Evolutionary conservation across 768 basidiomycete species (phyloP), one percentile per base, ranked within the genome.

Genomic region (Tephrocybe sp.): DNA sequence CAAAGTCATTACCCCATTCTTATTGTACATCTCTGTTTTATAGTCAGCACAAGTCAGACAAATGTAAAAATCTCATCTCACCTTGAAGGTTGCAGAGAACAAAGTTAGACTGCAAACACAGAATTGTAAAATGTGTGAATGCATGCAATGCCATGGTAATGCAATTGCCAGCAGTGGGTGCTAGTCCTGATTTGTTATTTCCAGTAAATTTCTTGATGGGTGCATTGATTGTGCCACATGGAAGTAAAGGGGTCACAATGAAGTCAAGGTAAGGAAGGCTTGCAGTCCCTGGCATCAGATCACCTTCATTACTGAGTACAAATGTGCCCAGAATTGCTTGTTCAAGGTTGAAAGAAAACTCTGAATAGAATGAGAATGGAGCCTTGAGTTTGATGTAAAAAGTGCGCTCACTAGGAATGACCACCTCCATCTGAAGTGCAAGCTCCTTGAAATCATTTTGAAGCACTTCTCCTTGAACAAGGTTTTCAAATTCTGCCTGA

Each of bases 151-250:
- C 50, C 12, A 43, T 33, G 10, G 59, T 59, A 21, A 60, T 15
- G 1, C 38, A 2, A 26, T 61, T 48, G 14, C 11, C 17, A 1
- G 32, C 11, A 4, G 38, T 40, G 2, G 60, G 60, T 1, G 34
- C 51, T 20, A 14, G 32, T 1, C 62, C 48, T 26, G 55, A 40
- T 39, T 64, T 55, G 45, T 51, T 10, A 41, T 57, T 58, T 0
- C 58, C 60, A 3, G 58, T 64, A 40, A 64, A 64, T 47, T 64
- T 62, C 33, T 55, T 30, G 12, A 64, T 45, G 0, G 38, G 48
- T 2, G 38, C 33, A 37, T 61, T 45, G 17, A 48, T 43, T 0
- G 38, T 30, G 0, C 53, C 54, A 23, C 56, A 58, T 1, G 56
- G 62, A 0, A 61, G 55, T 3, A 56, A 28, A 4, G 17, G 48